Evolutionary conservation across 495 filamentous ascomycete genomes (phyloP).

Genomic region (Penicillium paxilli): DNA sequence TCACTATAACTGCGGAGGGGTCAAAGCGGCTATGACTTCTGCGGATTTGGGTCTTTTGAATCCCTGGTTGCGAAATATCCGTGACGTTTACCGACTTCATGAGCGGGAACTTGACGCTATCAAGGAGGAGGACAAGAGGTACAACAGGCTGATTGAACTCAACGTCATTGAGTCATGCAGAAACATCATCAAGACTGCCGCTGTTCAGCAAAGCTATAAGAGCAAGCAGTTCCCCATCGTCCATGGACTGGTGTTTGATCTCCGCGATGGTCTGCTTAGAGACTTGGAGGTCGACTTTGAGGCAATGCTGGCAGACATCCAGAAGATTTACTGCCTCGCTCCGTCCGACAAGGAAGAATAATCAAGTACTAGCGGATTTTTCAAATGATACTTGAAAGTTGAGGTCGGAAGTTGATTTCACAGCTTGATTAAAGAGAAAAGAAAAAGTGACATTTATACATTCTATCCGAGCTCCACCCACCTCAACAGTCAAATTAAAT

Average conservation of each 20-base stretch:
- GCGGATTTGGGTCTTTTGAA: conserved; percentile 69
- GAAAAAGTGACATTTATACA: background rate
- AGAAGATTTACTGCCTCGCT: conserved; percentile 34
- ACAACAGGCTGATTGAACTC: conserved; percentile 62
- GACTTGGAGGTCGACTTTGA: conserved; percentile 51
- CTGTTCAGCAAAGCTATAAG: conserved; percentile 62
- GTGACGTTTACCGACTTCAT: conserved; percentile 55
- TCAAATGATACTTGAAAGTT: no score
- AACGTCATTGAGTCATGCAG: conserved; percentile 65
- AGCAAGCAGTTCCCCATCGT: conserved; percentile 65
- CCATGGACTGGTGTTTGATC: conserved; percentile 68
- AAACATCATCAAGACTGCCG: conserved; percentile 57
- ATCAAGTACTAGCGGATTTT: no score
- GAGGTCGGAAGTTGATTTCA: background rate
- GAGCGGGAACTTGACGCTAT: conserved; percentile 49
- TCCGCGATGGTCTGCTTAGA: conserved; percentile 54
- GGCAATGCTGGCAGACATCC: conserved; percentile 24
- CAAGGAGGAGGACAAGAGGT: conserved; percentile 35
- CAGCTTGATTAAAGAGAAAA: background rate
- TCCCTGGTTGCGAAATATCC: conserved; percentile 74
- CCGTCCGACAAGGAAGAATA: background rate
- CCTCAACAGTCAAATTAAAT: no score
- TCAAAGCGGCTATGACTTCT: conserved; percentile 63
- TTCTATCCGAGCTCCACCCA: background rate
- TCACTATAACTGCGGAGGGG: conserved; percentile 79